Evolutionary conservation across 2,329 filamentous ascomycete species (phyloP).

Genomic region (Apiospora sp.): DNA sequence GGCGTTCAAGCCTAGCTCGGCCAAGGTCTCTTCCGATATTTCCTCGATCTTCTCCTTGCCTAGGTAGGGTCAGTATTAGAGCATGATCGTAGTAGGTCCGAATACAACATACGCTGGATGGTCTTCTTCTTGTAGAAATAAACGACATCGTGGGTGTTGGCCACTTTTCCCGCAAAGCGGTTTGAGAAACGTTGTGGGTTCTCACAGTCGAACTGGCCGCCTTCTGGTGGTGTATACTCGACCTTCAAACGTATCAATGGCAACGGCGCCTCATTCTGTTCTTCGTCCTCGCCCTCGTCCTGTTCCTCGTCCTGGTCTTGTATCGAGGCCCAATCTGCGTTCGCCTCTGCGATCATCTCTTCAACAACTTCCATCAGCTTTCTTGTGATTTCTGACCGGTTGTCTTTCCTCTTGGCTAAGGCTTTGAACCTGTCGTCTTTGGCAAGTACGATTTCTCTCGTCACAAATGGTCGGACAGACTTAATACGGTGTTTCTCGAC

Average conservation of each 20-base stretch:
- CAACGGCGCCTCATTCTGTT: constrained; percentile 69
- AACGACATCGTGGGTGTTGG: constrained; percentile 92
- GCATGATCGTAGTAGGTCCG: neutral
- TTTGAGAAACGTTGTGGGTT: constrained; percentile 97
- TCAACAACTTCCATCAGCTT: constrained; percentile 82
- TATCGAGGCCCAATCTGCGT: constrained; percentile 79
- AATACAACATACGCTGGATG: constrained; percentile 51
- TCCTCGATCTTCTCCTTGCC: constrained; percentile 57
- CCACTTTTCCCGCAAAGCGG: constrained; percentile 87
- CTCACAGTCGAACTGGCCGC: constrained; percentile 86
- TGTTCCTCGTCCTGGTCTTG: constrained; percentile 58
- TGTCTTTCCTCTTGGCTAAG: constrained; percentile 82
- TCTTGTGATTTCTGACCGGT: constrained; percentile 80
- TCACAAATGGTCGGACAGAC: constrained; percentile 89
- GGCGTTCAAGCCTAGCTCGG: constrained; percentile 73
- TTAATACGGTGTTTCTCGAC: constrained; percentile 84
- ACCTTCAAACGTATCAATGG: constrained; percentile 91
- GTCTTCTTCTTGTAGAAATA: constrained; percentile 92
- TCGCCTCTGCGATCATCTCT: constrained; percentile 86
- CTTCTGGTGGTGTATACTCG: constrained; percentile 86
- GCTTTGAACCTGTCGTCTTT: constrained; percentile 80
- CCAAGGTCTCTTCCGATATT: constrained; percentile 69
- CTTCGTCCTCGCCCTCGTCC: constrained; percentile 50
- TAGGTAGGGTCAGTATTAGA: constrained; percentile 31
- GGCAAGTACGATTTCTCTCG: constrained; percentile 79